Conservation (phyloP, 169 alveolate genomes). For the Babesia divergens region DNA sequence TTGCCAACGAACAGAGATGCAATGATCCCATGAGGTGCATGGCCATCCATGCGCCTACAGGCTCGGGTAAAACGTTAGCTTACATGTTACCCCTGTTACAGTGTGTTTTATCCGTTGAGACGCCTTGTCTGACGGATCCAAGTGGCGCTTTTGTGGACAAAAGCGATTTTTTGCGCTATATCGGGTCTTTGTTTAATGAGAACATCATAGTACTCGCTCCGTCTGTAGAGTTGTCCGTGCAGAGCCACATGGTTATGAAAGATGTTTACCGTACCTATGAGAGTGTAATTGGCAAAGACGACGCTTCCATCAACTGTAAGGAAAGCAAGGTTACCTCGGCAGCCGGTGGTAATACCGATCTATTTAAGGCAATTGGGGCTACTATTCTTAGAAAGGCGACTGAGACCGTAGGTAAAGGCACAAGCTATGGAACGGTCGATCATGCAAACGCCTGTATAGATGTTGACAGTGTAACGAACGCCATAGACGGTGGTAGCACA, state of each 20-base stretch:
- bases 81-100: constrained; percentile 47
- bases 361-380: constrained; percentile 18
- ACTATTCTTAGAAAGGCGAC: constrained; percentile 8
- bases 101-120: background rate
- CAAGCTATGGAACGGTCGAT: background rate
- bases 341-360: background rate
- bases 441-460: background rate
- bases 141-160: background rate
- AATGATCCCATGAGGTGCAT: constrained; percentile 6
- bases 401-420: background rate
- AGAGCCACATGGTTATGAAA: constrained; percentile 39
- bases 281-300: background rate
- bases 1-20: background rate
- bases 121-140: background rate
- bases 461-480: background rate
- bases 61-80: constrained; percentile 57
- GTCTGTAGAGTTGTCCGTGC: constrained; percentile 50
- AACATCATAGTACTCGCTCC: constrained; percentile 32
- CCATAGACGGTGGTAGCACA: background rate
- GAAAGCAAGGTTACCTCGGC: background rate
- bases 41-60: constrained; percentile 47
- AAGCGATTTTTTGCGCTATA: background rate
- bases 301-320: background rate
- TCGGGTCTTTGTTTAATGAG: constrained; percentile 7
- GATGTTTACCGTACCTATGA: constrained; percentile 9